Base-by-base conservation (phyloP, 2,329 filamentous ascomycete genomes). In the Fusarium virguliforme region DNA sequence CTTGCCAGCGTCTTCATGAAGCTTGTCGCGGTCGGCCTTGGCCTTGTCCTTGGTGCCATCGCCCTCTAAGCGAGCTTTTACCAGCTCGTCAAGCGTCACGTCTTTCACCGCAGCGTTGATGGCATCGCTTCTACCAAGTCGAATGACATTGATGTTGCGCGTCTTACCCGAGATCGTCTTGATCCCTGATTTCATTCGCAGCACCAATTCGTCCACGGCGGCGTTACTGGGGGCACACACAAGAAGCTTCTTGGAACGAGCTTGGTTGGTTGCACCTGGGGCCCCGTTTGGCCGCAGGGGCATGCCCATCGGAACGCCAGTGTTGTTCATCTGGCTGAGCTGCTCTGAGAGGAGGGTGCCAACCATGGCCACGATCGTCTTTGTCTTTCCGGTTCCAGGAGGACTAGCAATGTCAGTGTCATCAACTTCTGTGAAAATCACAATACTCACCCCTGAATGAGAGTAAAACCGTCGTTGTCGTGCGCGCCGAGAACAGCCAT, bases 181-280 rank as follows among this genome's bases (percentile, higher is more conserved):
- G 58, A 99, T 88, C 5, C 96, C 96, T 59, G 89, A 85, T 81
- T 97, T 98, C 76, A 99, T 88, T 83, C 96, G 92, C 80, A 98
- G 90, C 18, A 99, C 96, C 68, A 99, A 80, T 80, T 99, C 96
- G 79, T 99, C 96, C 6, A 99, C 96, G 34, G 96, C 96, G 7
- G 96, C 96, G 80, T 99, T 99, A 86, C 95, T 98, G 13, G 96
- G 96, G n/a, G 96, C 96, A 78, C 96, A 99, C 26, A 99, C 94
- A 28, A 99, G 87, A 28, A 99, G 86, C 80, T 98, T 99, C 82
- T 97, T 98, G 3, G 77, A 79, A 74, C 78, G 77, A 57, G 75
- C 74, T 70, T 79, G 80, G 72, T 73, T 74, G 53, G 65, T 68
- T 18, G 64, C 46, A 26, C 66, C 48, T 6, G 72, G 59, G 10